Evolutionary conservation across 768 basidiomycete species (phyloP), one percentile per base, ranked within the genome.

Genomic region (Roridomyces roridus): DNA sequence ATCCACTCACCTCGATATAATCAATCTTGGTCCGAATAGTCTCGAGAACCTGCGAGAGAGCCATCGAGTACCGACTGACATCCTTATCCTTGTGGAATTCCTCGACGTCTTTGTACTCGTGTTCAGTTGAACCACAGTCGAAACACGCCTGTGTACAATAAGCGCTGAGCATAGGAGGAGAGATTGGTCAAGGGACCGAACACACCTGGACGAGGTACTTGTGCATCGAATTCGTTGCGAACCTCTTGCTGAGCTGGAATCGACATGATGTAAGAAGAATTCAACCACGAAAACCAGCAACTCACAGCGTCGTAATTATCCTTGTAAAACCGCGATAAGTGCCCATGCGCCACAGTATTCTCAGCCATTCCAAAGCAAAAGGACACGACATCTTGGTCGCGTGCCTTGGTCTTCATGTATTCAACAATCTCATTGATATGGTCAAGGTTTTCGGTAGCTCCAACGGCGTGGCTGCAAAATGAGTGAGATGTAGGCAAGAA

Each of bases 351-450:
- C 24, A 60, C 37, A 10, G 69, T 60, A 70, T 87, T 87, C 31
- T 52, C 62, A n/a, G 74, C 66, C 6, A 83, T 68, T 12, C 75
- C 78, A 20, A 49, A 55, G 62, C 80, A 72, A 68, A 82, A 82
- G 59, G 69, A 68, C n/a, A 73, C 45, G 15, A 80, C 58, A 59
- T 84, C 79, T 59, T 80, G 70, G 36, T 67, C 72, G 53, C 74
- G 71, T 4, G 68, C 72, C 42, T 72, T 66, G 23, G 68, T 61
- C 31, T 72, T 46, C 8, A 92, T 80, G 74, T 85, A 85, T 15
- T 79, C 69, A 62, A 91, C 82, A 1, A 87, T 88, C 69, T 85
- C 79, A 31, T 84, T 67, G 55, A 89, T 65, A 24, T 94, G 78
- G 51, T 67, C 77, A 11, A 73, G 64, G 51, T 92, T 81, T 65